Conservation (phyloP, 768 basidiomycete species). For the Rhodosporidiobolus sp. region DNA sequence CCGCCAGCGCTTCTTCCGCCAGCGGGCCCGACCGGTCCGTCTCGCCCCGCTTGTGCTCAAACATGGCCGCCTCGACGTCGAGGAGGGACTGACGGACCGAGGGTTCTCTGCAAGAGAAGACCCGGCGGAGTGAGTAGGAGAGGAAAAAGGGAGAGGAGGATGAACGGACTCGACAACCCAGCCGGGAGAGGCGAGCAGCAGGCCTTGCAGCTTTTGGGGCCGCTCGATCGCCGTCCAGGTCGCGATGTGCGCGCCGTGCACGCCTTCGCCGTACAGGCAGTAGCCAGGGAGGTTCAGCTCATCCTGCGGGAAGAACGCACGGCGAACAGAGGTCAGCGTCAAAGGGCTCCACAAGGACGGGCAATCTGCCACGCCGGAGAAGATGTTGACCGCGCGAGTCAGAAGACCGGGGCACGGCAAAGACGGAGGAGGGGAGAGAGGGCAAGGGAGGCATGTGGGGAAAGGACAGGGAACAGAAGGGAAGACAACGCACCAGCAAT, state of each 20-base stretch:
- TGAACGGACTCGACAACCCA: constrained; percentile 16
- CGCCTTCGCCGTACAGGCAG: constrained; percentile 23
- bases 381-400: too few relatives aligned
- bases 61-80: neutral
- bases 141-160: too few relatives aligned
- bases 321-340: too few relatives aligned
- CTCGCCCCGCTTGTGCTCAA: constrained; percentile 7
- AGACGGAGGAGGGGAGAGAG: too few relatives aligned
- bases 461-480: neutral
- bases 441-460: too few relatives aligned
- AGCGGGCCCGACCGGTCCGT: constrained; percentile 17
- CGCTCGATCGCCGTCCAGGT: constrained; percentile 18
- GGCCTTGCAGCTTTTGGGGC: constrained; percentile 6
- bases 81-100: neutral
- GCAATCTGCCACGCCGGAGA: too few relatives aligned
- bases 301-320: neutral
- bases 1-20: constrained; percentile 7
- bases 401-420: too few relatives aligned
- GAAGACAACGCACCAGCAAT: neutral
- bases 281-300: constrained; percentile 8
- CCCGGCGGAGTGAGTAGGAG: too few relatives aligned
- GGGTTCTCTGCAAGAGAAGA: too few relatives aligned
- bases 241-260: constrained; percentile 12
- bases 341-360: too few relatives aligned
- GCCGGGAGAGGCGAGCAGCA: constrained; percentile 22